Evolutionary conservation across 352 stramenopile genomes (phyloP).

Genomic region (Salisapilia sapeloensis): DNA sequence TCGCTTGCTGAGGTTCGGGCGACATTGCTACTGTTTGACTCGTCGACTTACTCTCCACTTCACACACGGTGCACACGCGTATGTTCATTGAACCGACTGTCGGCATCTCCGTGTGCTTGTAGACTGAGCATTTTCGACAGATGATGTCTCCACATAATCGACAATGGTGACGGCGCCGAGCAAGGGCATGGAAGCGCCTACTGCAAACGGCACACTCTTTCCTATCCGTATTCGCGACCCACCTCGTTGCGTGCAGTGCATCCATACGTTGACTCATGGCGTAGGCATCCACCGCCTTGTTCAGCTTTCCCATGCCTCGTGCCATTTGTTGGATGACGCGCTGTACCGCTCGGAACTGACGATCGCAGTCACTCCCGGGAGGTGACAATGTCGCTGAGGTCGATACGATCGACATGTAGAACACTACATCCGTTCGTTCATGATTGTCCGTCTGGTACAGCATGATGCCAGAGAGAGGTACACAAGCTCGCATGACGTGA

Average conservation of each 20-base stretch:
- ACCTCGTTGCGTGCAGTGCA: constrained; percentile 22
- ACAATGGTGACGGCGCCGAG: constrained; percentile 54
- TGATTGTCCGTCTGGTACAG: constrained; percentile 40
- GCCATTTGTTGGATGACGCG: constrained; percentile 38
- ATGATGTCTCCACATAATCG: constrained; percentile 59
- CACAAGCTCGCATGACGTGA: constrained; percentile 29
- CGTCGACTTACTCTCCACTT: constrained; percentile 13
- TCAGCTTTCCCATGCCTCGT: constrained; percentile 20
- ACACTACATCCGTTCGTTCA: constrained; percentile 58
- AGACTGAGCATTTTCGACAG: constrained; percentile 48
- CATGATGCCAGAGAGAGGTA: constrained; percentile 51
- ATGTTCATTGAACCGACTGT: constrained; percentile 42
- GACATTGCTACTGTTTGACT: not conserved
- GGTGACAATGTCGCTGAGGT: constrained; percentile 4
- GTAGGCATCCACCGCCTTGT: constrained; percentile 44
- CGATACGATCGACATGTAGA: constrained; percentile 35
- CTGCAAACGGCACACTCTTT: constrained; percentile 42
- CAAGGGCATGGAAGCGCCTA: constrained; percentile 46
- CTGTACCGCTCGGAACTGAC: constrained; percentile 46
- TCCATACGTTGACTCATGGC: constrained; percentile 39
- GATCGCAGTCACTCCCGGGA: constrained; percentile 18
- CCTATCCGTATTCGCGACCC: constrained; percentile 35
- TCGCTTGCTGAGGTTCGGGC: no score
- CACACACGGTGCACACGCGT: constrained; percentile 45
- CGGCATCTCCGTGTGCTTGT: constrained; percentile 51